Base-by-base conservation (phyloP, 768 basidiomycete species). In the Amyloporia xantha region DNA sequence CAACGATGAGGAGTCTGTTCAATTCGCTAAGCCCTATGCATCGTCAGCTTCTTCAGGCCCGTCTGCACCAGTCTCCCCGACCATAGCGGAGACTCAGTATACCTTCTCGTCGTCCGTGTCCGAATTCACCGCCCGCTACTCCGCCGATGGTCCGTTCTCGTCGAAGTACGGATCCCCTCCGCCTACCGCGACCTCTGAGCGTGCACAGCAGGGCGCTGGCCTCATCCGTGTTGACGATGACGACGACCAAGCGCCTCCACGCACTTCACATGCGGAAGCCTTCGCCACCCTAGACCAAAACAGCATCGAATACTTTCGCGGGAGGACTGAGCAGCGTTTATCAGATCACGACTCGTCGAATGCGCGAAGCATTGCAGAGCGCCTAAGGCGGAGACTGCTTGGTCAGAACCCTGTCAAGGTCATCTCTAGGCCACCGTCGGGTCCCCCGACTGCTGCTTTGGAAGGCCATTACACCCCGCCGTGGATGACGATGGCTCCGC, bases 401-500 rank as follows among this genome's bases (percentile, higher is more conserved):
- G 60, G 60, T 9, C 55, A 57, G 40, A 51, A 53, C 23, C 41
- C 51, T 6, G 44, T 50, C n/a, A 58, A 57, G 40, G 33, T n/a
- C 35, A 51, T 46, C 40, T 50, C 47, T 6, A 48, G 53, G n/a
- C 42, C 50, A 15, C 42, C 58, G 1, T 17, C 55, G 1, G 58
- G 56, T 7, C 50, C 47, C 5, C 30, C 60, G 12, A 51, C 55
- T 15, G 44, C 59, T 5, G 45, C 51, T 24, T 50, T 56, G 1
- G 53, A 61, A 19, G 62, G 60, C 40, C 54, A 70, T 5, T 74
- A 65, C 52, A 64, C 62, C 7, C 76, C 76, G 13, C 76, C 76
- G 5, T 91, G 88, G 89, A 65, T 89, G 45, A 73, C 72, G 30
- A 72, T 85, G 49, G 76, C 79, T 6, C 75, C 81, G 2, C 76